Evolutionary conservation across 192 early-diverging fungal genomes (phyloP), one percentile per base, ranked within the genome.

Genomic region (Coemansia sp.): DNA sequence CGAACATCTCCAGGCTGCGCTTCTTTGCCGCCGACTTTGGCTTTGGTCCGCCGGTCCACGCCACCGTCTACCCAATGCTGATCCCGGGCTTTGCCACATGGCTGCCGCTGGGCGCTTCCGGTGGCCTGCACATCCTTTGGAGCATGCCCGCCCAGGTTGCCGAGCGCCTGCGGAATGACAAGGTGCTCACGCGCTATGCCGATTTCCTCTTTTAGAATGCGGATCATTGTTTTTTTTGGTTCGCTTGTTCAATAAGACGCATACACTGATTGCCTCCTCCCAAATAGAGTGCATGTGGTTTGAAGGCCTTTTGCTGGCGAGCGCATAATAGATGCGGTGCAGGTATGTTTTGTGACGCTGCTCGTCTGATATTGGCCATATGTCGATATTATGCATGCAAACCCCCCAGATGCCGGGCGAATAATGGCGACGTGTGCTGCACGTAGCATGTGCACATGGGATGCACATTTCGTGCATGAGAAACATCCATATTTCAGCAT

Each of bases 21-120:
- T 67, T 59, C 25, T 75, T 63, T 22, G 23, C 39, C n/a, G 56
- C 47, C 4, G 60, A 75, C 28, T 75, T 75, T 60, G 71, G 64
- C 6, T 75, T 67, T 47, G 71, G 71, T 12, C 15, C 35, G 4
- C 71, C 71, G 0, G 35, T 26, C 2, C 55, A 66, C 26, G 52
- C 38, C 20, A 63, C 71, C 2, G 34, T 67, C 20, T 75, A 67
- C 35, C 71, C 71, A 1, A 49, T 47, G 55, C 50, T 75, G 11
- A 53, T 75, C 23, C 71, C 71, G 0, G 71, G 64, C 1, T 75
- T 75, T 29, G 30, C 71, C 35, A 40, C 38, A 20, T 67, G 59
- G 64, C 17, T 56, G 40, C 64, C 71, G 7, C 11, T 75, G 44
- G 22, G 56, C 17, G 17, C 40, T 0, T 29, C 49, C 8, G 71